Percentiles rank a stretch among this genome's conserved stretches.
Evolutionary conservation across 1,284 basidiomycete genomes (phyloP).

Genomic region (Trichosporon ovoides): DNA sequence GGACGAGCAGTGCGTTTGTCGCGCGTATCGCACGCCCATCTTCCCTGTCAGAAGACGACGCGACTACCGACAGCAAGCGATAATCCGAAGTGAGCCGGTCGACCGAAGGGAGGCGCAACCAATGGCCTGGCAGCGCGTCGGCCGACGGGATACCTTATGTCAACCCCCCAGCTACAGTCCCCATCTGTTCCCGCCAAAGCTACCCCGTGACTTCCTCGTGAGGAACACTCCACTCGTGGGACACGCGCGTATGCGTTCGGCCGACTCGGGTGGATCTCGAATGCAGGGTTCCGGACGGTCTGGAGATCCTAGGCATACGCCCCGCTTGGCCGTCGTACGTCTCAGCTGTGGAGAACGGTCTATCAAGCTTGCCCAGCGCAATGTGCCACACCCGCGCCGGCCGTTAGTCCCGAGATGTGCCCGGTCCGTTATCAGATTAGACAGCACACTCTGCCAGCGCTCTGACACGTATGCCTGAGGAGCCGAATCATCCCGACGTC

Average conservation of each 20-base stretch:
- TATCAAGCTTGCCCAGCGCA: neutral
- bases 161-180: neutral
- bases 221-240: neutral
- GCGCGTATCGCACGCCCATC: too few relatives aligned
- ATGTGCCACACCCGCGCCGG: neutral
- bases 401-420: constrained; percentile 1
- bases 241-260: neutral
- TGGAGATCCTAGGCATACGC: too few relatives aligned
- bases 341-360: too few relatives aligned
- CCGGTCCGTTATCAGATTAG: constrained; percentile 18
- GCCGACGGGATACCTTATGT: neutral
- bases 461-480: neutral
- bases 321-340: too few relatives aligned
- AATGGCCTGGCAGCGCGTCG: neutral
- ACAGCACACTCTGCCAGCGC: constrained; percentile 3
- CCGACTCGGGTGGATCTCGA: neutral
- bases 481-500: constrained; percentile 4
- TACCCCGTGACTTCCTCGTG: neutral
- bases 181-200: neutral
- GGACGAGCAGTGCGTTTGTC: too few relatives aligned
- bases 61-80: too few relatives aligned
- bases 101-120: neutral
- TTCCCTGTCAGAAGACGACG: too few relatives aligned
- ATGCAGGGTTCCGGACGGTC: too few relatives aligned
- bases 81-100: too few relatives aligned